Evolutionary conservation across 2,329 filamentous ascomycete genomes (phyloP).

Genomic region (Fusarium verrucosum): DNA sequence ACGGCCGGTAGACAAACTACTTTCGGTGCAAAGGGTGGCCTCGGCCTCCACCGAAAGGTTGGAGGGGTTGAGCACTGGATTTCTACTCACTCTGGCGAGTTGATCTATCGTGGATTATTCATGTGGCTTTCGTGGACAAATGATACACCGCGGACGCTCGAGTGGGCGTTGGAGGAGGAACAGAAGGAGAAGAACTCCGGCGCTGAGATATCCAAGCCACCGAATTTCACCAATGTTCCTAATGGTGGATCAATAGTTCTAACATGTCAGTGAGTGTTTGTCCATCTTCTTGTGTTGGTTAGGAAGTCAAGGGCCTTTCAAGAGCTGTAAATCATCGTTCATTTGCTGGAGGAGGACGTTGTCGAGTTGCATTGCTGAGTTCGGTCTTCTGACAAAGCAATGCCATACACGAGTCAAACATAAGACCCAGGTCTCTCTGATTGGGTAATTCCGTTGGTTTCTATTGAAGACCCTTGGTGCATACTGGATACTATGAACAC

Average conservation of each 20-base stretch:
- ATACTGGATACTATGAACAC: no score
- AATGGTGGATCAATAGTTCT: constrained; percentile 32
- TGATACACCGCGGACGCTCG: constrained; percentile 29
- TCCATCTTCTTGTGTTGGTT: no score
- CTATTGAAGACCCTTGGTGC: no score
- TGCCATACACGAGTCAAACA: no score
- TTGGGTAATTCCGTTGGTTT: no score
- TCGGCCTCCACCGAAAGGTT: constrained; percentile 33
- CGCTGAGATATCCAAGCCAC: not conserved
- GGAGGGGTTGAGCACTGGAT: constrained; percentile 40
- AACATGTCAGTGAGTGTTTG: not conserved
- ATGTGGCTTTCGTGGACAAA: constrained; percentile 22
- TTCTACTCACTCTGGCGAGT: constrained; percentile 16
- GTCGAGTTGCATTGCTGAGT: not conserved
- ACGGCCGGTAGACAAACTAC: constrained; percentile 12
- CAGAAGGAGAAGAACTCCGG: not conserved
- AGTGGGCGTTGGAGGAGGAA: constrained; percentile 37
- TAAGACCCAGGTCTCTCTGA: no score
- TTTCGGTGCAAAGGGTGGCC: constrained; percentile 25
- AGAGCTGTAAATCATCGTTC: not conserved
- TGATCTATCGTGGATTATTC: constrained; percentile 28
- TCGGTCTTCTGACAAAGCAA: no score
- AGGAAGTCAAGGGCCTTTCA: no score
- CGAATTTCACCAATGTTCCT: constrained; percentile 18
- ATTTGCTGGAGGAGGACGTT: no score